A percentile compares a stretch with the other conserved stretches of the same genome.
Evolutionary conservation across 108 stramenopile genomes (phyloP).

Genomic region (Aurantiochytrium sp.): DNA sequence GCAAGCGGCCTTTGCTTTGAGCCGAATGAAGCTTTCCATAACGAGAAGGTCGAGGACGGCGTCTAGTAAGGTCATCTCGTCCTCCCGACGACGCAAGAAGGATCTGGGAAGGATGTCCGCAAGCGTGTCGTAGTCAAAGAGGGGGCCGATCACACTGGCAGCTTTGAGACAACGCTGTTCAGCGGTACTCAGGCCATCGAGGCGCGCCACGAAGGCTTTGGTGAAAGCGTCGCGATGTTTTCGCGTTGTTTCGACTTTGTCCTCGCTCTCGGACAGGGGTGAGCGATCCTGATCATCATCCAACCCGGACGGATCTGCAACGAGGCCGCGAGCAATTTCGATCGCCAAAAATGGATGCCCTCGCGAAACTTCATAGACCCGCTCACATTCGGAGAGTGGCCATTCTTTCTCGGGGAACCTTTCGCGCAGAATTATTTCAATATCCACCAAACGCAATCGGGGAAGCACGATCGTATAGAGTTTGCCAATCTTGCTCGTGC

Average conservation of each 20-base stretch:
- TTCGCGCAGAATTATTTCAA: neutral
- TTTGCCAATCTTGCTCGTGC: neutral
- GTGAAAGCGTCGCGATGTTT: neutral
- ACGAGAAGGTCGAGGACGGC: neutral
- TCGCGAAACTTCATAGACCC: neutral
- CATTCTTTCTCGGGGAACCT: neutral
- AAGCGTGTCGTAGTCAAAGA: neutral
- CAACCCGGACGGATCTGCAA: neutral
- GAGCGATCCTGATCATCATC: neutral
- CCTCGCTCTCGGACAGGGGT: neutral
- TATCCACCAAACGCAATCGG: neutral
- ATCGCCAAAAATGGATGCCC: neutral
- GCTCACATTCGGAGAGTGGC: neutral
- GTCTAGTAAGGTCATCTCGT: neutral
- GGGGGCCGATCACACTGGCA: neutral
- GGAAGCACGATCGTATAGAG: neutral
- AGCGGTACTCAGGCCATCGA: neutral
- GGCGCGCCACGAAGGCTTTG: neutral
- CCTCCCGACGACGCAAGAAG: neutral
- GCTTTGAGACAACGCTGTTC: conserved; percentile 7
- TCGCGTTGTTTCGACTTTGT: neutral
- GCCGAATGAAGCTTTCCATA: neutral
- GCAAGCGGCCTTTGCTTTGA: neutral
- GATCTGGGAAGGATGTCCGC: neutral
- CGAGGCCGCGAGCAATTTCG: neutral